phyloP scores from a whole-genome alignment of 495 filamentous ascomycete species.

The Penicillium alfredii region DNA sequence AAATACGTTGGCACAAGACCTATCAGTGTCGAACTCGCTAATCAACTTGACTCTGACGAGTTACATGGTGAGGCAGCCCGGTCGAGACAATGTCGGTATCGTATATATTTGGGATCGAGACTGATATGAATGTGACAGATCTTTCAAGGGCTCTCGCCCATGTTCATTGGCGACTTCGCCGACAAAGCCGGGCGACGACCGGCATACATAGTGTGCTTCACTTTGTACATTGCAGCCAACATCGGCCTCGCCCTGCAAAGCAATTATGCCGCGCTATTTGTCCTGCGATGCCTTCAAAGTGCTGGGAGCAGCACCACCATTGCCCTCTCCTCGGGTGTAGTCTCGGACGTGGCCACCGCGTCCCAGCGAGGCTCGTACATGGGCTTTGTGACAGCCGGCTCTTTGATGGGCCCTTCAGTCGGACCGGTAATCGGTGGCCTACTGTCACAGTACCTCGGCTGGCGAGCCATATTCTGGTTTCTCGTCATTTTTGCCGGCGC shows the following conservation, averaged over 20 bases:
- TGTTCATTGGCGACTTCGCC: slow-evolving; percentile 44
- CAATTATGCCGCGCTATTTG: slow-evolving; percentile 42
- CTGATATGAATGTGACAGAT: too few relatives aligned
- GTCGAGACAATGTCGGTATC: too few relatives aligned
- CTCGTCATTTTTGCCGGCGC: slow-evolving; percentile 54
- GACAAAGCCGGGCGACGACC: slow-evolving; percentile 45
- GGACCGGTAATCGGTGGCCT: slow-evolving; percentile 63
- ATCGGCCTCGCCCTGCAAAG: slow-evolving; percentile 45
- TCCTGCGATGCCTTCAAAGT: slow-evolving; percentile 45
- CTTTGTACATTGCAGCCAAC: slow-evolving; percentile 44
- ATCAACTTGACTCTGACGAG: slow-evolving; percentile 68
- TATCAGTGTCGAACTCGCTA: slow-evolving; percentile 52
- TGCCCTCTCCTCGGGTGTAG: slow-evolving; percentile 37
- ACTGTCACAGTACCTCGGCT: slow-evolving; percentile 59
- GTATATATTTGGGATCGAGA: too few relatives aligned
- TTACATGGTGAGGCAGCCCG: slow-evolving; percentile 55
- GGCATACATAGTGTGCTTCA: slow-evolving; percentile 40
- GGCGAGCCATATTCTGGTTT: slow-evolving; percentile 73
- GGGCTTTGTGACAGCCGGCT: slow-evolving; percentile 30
- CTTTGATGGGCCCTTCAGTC: slow-evolving; percentile 43
- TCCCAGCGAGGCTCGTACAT: slow-evolving; percentile 44
- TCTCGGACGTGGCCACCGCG: slow-evolving; percentile 37
- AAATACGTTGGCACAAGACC: slow-evolving; percentile 50
- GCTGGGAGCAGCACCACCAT: slow-evolving; percentile 44
- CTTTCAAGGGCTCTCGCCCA: slow-evolving; percentile 46